Conservation (phyloP, 768 basidiomycete species). For the Agrocybe praecox region DNA sequence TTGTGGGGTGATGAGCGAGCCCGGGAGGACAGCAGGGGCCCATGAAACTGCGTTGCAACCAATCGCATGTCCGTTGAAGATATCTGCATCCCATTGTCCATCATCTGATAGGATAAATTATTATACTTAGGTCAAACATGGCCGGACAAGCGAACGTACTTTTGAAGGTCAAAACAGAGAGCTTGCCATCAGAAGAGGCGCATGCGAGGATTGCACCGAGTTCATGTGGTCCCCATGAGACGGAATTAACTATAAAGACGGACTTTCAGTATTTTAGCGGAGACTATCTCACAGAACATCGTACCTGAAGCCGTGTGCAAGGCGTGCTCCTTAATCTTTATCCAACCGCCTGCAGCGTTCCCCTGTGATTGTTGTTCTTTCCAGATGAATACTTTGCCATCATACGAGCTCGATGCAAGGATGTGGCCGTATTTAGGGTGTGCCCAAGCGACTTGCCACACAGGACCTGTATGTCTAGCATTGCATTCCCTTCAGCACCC, state of each 20-base stretch:
- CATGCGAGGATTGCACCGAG: constrained; percentile 96
- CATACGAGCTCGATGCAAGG: constrained; percentile 97
- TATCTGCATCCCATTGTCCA: constrained; percentile 93
- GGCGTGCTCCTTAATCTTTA: constrained; percentile 94
- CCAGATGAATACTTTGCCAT: constrained; percentile 98
- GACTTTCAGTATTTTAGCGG: neutral
- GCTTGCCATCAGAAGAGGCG: constrained; percentile 95
- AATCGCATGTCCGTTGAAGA: constrained; percentile 94
- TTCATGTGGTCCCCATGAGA: constrained; percentile 99
- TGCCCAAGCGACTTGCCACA: constrained; percentile 98
- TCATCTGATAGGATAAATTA: constrained; percentile 61
- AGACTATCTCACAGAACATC: neutral
- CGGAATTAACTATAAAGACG: constrained; percentile 80
- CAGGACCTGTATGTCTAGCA: constrained; percentile 89
- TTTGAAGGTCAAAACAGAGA: constrained; percentile 96
- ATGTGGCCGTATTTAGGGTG: constrained; percentile 98
- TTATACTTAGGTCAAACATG: neutral
- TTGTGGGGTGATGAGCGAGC: constrained; percentile 78
- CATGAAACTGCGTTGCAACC: constrained; percentile 98
- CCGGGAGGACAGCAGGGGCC: constrained; percentile 90
- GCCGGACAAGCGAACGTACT: constrained; percentile 53
- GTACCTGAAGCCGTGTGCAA: constrained; percentile 92
- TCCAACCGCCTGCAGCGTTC: constrained; percentile 69
- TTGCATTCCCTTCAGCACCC: neutral
- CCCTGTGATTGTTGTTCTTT: constrained; percentile 79